Base-by-base conservation (phyloP, 768 basidiomycete species). In the Daedaleopsis sinensis region DNA sequence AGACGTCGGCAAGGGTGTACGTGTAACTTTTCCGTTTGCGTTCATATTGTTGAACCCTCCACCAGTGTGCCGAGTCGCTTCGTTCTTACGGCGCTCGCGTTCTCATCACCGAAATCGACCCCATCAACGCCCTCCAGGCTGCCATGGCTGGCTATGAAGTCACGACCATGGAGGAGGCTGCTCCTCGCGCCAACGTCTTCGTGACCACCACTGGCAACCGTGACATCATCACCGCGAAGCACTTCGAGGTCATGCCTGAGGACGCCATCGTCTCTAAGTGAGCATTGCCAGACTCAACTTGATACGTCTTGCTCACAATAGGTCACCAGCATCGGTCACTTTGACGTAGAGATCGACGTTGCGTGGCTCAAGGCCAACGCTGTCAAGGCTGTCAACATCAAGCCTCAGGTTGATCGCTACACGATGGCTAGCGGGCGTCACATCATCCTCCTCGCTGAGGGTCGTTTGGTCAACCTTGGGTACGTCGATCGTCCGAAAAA, bases 141-240 rank as follows among this genome's bases (percentile, higher is more conserved):
- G 96, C 96, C 57, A 99, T 99, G 97, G 95, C 94, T 71, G 97
- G 97, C 59, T 99, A 95, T 76, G 96, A 99, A 77, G 96, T 99
- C 61, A 90, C 90, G 61, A 98, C 96, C 57, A 98, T 99, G 96
- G 96, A 99, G 72, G 95, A 97, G 39, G 94, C 93, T 65, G 97
- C 96, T 48, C 82, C 86, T 61, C 88, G 91, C 38, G 75, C 85
- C 63, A 98, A 98, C 78, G 76, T 99, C 73, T 97, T 99, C 69
- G 94, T 99, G 64, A 98, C 97, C 69, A 97, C 96, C 71, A 99
- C 97, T 49, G 97, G 97, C 73, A 97, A 97, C 85, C 82, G 96
- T 72, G 97, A 99, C 74, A 98, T 99, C 79, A 96, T 99, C 79
- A 89, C 87, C 47, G 87, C 81, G 61, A 82, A 89, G 74, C 97